phyloP scores from a whole-genome alignment of 345 rosid species.

The Rhizophora mangle region DNA sequence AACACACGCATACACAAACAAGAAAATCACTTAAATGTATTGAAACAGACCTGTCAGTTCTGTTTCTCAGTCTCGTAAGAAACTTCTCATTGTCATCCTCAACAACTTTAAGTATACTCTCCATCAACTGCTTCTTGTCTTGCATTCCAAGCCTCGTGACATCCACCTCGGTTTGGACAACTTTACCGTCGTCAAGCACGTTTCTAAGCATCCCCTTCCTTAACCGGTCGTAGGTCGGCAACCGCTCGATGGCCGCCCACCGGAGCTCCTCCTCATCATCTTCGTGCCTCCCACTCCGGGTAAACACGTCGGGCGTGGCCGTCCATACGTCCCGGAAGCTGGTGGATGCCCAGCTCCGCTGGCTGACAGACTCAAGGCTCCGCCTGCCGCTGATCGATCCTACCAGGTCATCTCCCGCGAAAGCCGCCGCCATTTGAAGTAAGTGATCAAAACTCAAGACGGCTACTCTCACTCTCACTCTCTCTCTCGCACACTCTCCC shows the following conservation, averaged over 20 bases:
- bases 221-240: constrained; percentile 81
- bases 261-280: constrained; percentile 80
- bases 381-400: constrained; percentile 54
- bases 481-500: neutral
- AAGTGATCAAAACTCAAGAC: neutral
- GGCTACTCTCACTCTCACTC: neutral
- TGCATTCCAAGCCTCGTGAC: constrained; percentile 51
- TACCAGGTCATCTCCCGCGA: constrained; percentile 53
- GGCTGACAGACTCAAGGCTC: constrained; percentile 45
- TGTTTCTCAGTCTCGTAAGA: constrained; percentile 50
- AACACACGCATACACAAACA: neutral
- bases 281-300: constrained; percentile 28
- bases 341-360: constrained; percentile 40
- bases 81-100: constrained; percentile 85
- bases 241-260: constrained; percentile 95
- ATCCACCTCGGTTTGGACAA: constrained; percentile 54
- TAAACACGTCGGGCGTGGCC: constrained; percentile 36
- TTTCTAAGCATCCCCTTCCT: constrained; percentile 62
- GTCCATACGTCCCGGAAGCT: constrained; percentile 58
- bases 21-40: neutral
- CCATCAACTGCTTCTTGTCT: constrained; percentile 67
- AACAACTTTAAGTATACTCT: constrained; percentile 51
- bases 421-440: constrained; percentile 27
- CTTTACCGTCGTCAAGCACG: constrained; percentile 47
- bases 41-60: constrained; percentile 57